A percentile compares a stretch with the other conserved stretches of the same genome.
phyloP scores from a whole-genome alignment of 108 stramenopile genomes.

The Skeletonema menzelii region DNA sequence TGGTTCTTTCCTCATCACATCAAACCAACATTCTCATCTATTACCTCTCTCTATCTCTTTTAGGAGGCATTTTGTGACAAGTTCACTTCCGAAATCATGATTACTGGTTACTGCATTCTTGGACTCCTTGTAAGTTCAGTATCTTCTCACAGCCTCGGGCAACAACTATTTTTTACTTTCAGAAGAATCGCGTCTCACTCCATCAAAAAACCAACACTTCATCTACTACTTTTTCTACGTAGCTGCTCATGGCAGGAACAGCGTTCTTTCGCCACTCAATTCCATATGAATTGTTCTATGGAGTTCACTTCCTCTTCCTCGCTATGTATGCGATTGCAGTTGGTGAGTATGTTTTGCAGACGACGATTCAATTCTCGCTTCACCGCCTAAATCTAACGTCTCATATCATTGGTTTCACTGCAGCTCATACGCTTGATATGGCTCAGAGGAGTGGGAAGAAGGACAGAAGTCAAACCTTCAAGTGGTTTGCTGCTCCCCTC shows the following conservation, averaged over 20 bases:
- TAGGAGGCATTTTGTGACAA: constrained; percentile 52
- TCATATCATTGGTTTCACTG: constrained; percentile 2
- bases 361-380: neutral
- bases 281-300: constrained; percentile 51
- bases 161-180: no score
- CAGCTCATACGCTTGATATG: constrained; percentile 47
- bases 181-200: no score
- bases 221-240: neutral
- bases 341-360: neutral
- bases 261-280: constrained; percentile 43
- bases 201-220: neutral
- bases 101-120: constrained; percentile 45
- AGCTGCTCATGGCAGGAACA: constrained; percentile 35
- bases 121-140: neutral
- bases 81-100: constrained; percentile 41
- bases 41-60: no score
- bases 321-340: constrained; percentile 35
- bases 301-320: constrained; percentile 41
- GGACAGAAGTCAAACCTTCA: constrained; percentile 49
- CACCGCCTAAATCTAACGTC: neutral
- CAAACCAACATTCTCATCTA: no score
- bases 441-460: constrained; percentile 23
- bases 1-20: no score
- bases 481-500: constrained; percentile 50
- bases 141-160: neutral